These are phyloP conservation scores for Hericium alpestre DNA, from an alignment of 768 basidiomycete species.

Conservation along the genomic window DNA sequence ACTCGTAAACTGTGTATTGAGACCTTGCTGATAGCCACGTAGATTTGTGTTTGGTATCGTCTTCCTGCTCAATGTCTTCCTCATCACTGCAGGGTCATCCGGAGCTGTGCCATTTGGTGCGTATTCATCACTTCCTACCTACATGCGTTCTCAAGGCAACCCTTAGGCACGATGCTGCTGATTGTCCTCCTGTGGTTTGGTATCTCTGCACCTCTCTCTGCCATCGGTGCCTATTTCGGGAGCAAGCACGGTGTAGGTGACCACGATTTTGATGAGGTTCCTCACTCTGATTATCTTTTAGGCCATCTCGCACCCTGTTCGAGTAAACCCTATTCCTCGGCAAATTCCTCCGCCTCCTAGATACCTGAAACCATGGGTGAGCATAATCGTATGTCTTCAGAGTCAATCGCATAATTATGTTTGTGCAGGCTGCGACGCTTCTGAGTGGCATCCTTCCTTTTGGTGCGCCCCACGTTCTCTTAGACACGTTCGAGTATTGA, in stretches of 20 bases:
- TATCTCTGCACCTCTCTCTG: conserved; percentile 83
- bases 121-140: conserved; percentile 7
- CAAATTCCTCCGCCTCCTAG: conserved; percentile 85
- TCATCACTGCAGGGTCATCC: conserved; percentile 75
- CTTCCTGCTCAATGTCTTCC: conserved; percentile 86
- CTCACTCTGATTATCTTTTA: conserved; percentile 20
- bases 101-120: conserved; percentile 92
- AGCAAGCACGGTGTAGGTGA: conserved; percentile 70
- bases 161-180: conserved; percentile 67
- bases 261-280: background rate
- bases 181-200: conserved; percentile 87
- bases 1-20: background rate
- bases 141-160: background rate
- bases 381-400: conserved; percentile 14
- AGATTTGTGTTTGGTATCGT: conserved; percentile 78
- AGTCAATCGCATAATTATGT: conserved; percentile 1
- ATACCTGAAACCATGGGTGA: conserved; percentile 75
- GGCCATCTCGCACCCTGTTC: conserved; percentile 71
- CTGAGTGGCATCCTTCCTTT: conserved; percentile 91
- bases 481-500: background rate
- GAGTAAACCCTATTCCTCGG: conserved; percentile 90
- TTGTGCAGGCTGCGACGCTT: conserved; percentile 47
- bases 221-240: conserved; percentile 80
- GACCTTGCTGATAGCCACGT: background rate
- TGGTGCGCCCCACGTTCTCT: conserved; percentile 34